These are phyloP conservation scores for Graphium sp. DNA, from an alignment of 2,329 filamentous ascomycete species.

Conservation along the genomic window DNA sequence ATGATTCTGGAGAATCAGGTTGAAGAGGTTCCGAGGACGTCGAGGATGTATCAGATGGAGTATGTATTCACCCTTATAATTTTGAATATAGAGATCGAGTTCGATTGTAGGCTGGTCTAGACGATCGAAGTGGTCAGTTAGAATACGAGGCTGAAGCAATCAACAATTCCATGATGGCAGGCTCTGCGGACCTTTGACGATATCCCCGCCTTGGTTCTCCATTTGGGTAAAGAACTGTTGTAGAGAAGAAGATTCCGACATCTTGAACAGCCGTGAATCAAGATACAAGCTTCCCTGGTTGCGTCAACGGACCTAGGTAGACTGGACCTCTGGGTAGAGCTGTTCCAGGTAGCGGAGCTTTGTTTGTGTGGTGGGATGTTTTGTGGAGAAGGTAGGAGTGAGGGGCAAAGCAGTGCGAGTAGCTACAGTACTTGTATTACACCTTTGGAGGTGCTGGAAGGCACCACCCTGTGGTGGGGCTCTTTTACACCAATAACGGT, in stretches of 20 bases:
- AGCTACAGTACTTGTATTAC: too few species aligned
- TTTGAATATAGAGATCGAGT: slow-evolving; percentile 75
- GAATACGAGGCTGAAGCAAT: slow-evolving; percentile 3
- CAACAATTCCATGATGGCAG: not conserved
- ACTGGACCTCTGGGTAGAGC: too few species aligned
- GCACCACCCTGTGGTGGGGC: too few species aligned
- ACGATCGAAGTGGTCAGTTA: slow-evolving; percentile 5
- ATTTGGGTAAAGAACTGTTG: slow-evolving; percentile 29
- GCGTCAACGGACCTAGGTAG: too few species aligned
- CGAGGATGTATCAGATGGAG: not conserved
- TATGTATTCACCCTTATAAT: slow-evolving; percentile 54
- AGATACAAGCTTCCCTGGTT: too few species aligned
- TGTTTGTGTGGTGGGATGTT: too few species aligned
- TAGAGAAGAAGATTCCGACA: slow-evolving; percentile 18
- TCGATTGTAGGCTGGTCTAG: slow-evolving; percentile 75
- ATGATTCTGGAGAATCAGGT: not conserved
- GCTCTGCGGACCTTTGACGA: slow-evolving; percentile 25
- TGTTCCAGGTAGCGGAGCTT: too few species aligned
- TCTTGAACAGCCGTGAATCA: slow-evolving; percentile 12
- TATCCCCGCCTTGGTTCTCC: slow-evolving; percentile 23
- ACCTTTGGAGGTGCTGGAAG: too few species aligned
- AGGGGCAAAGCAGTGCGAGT: too few species aligned
- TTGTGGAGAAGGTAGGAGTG: too few species aligned
- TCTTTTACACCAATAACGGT: too few species aligned
- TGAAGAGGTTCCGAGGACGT: not conserved